Conservation (phyloP, 2,329 filamentous ascomycete species). For the Xenoacremonium recifei region DNA sequence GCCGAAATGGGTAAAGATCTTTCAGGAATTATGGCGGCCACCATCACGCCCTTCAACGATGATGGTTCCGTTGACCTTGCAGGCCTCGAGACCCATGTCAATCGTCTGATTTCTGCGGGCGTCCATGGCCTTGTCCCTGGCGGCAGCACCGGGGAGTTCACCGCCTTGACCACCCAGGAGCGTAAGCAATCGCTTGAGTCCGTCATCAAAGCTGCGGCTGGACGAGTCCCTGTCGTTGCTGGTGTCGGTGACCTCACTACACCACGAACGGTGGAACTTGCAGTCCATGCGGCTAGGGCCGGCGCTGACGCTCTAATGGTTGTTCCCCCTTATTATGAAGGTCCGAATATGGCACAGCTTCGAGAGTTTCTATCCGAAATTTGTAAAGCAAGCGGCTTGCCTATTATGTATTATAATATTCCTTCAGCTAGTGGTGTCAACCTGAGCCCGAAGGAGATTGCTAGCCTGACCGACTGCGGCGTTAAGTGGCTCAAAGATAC, state of each 20-base stretch:
- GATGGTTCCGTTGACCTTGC: conserved; percentile 39
- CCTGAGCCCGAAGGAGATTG: conserved; percentile 41
- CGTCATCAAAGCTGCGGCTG: conserved; percentile 32
- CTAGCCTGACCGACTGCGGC: conserved; percentile 41
- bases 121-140: conserved; percentile 50
- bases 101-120: conserved; percentile 42
- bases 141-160: conserved; percentile 49
- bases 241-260: conserved; percentile 44
- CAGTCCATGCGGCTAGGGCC: conserved; percentile 26
- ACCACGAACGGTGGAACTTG: conserved; percentile 22
- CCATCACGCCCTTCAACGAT: conserved; percentile 46
- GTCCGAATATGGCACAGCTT: conserved; percentile 33
- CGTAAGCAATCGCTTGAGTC: conserved; percentile 43
- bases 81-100: conserved; percentile 37
- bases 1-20: too few relatives aligned
- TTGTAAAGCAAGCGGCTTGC: conserved; percentile 36
- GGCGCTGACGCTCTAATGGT: conserved; percentile 44
- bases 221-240: conserved; percentile 41
- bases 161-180: conserved; percentile 40
- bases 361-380: conserved; percentile 41
- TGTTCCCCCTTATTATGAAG: conserved; percentile 49
- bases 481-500: conserved; percentile 53
- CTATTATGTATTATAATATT: conserved; percentile 52
- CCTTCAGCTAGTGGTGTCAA: conserved; percentile 44
- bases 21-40: conserved; percentile 46